These are phyloP conservation scores for Raffaelea ambrosiae DNA, from an alignment of 2,329 filamentous ascomycete species.

Conservation along the genomic window DNA sequence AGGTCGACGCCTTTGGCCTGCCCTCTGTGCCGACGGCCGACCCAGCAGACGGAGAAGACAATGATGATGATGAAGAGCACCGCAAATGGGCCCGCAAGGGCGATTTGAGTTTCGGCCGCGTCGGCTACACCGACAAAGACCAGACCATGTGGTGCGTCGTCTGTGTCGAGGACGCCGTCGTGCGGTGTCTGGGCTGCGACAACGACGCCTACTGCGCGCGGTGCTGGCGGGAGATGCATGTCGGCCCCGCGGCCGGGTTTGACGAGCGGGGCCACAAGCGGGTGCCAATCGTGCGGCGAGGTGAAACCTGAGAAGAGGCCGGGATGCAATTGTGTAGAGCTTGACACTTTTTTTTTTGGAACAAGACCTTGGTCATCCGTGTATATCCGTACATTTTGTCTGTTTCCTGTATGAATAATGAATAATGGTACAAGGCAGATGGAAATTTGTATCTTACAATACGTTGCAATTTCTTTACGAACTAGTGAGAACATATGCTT, in stretches of 20 bases:
- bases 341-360: no score
- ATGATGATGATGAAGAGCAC: no score
- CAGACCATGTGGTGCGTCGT: slow-evolving; percentile 73
- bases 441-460: no score
- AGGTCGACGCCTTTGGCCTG: slow-evolving; percentile 29
- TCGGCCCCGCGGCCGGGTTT: slow-evolving; percentile 57
- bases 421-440: no score
- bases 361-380: no score
- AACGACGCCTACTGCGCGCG: slow-evolving; percentile 63
- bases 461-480: no score
- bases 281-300: slow-evolving; percentile 37
- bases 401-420: no score
- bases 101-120: slow-evolving; percentile 19
- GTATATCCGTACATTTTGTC: no score
- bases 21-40: slow-evolving; percentile 41
- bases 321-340: no score
- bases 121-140: slow-evolving; percentile 58
- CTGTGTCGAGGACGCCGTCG: slow-evolving; percentile 68
- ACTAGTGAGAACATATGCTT: no score
- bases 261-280: slow-evolving; percentile 65
- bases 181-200: slow-evolving; percentile 66
- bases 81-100: slow-evolving; percentile 12
- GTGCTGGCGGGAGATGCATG: slow-evolving; percentile 78
- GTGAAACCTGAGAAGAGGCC: not conserved
- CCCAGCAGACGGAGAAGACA: slow-evolving; percentile 26